phyloP scores from a whole-genome alignment of 2,329 filamentous ascomycete species.

The Drechslerella coelobrocha region DNA sequence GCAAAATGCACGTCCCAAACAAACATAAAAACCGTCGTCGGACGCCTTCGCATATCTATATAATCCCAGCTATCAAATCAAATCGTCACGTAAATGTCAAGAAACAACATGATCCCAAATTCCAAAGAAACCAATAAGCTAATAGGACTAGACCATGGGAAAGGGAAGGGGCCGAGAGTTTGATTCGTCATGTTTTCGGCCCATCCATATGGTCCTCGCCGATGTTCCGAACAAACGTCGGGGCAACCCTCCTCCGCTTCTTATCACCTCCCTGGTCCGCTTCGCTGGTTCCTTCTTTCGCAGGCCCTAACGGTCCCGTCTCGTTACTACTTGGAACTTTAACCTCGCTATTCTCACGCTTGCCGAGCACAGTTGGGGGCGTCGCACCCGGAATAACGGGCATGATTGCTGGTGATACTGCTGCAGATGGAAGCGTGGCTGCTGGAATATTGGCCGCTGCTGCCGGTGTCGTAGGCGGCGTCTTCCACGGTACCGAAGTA shows the following conservation, averaged over 20 bases:
- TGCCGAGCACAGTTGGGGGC: conserved; percentile 64
- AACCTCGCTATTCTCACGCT: conserved; percentile 58
- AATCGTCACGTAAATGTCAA: conserved; percentile 1
- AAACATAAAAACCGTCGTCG: background rate
- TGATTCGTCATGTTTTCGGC: conserved; percentile 2
- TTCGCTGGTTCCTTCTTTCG: conserved; percentile 66
- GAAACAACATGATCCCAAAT: conserved; percentile 4
- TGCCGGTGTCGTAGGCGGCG: conserved; percentile 66
- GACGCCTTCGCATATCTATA: background rate
- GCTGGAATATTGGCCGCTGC: conserved; percentile 66
- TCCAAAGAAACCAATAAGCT: conserved; percentile 4
- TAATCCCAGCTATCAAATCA: background rate
- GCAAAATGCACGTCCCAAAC: background rate
- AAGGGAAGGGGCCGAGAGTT: background rate
- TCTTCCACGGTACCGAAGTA: conserved; percentile 65
- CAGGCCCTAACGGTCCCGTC: conserved; percentile 60
- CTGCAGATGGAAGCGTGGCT: conserved; percentile 67
- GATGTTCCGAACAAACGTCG: conserved; percentile 64
- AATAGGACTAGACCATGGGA: background rate
- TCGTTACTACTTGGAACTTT: conserved; percentile 52
- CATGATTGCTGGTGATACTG: conserved; percentile 64
- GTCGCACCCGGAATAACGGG: conserved; percentile 58
- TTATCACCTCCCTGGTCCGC: conserved; percentile 64
- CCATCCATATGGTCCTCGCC: conserved; percentile 41
- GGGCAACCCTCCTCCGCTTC: conserved; percentile 75